These are phyloP conservation scores for Biscogniauxia mediterranea DNA, from an alignment of 2,329 filamentous ascomycete genomes.

Conservation along the genomic window DNA sequence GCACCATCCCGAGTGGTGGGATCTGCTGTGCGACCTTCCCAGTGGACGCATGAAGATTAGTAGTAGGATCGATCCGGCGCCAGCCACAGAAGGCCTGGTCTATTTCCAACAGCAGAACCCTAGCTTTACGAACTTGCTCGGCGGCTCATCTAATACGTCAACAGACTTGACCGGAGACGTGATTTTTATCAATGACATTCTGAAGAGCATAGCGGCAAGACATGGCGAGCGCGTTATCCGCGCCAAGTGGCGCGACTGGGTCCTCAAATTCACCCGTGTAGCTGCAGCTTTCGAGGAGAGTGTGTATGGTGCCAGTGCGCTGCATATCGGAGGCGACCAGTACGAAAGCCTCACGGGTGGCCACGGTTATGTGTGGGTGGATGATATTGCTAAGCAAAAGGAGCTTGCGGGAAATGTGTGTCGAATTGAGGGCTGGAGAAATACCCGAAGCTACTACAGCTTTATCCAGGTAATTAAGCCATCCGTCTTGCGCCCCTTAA, in stretches of 20 bases:
- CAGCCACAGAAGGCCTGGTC: constrained; percentile 77
- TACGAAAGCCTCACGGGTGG: constrained; percentile 61
- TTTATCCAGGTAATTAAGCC: constrained; percentile 73
- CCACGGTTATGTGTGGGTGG: constrained; percentile 93
- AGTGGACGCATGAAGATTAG: constrained; percentile 94
- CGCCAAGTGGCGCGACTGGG: constrained; percentile 91
- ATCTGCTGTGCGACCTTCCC: constrained; percentile 88
- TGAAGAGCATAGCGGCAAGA: constrained; percentile 78
- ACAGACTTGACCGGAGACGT: constrained; percentile 79
- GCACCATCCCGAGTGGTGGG: constrained; percentile 96
- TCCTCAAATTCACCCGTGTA: constrained; percentile 89
- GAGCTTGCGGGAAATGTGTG: constrained; percentile 91
- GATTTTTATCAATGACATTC: constrained; percentile 83
- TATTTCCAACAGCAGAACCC: constrained; percentile 85
- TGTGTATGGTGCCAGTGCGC: constrained; percentile 87
- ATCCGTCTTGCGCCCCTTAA: background rate
- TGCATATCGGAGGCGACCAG: constrained; percentile 81
- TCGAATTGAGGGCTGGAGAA: constrained; percentile 94
- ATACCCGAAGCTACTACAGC: constrained; percentile 91
- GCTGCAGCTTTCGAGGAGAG: constrained; percentile 92
- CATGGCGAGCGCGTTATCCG: constrained; percentile 88
- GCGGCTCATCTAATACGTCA: constrained; percentile 31
- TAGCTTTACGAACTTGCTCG: constrained; percentile 49
- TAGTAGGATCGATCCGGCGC: constrained; percentile 76
- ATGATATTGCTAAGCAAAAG: constrained; percentile 74